These are phyloP conservation scores for Globisporangium paddicum DNA, from an alignment of 352 stramenopile species.

Conservation along the genomic window DNA sequence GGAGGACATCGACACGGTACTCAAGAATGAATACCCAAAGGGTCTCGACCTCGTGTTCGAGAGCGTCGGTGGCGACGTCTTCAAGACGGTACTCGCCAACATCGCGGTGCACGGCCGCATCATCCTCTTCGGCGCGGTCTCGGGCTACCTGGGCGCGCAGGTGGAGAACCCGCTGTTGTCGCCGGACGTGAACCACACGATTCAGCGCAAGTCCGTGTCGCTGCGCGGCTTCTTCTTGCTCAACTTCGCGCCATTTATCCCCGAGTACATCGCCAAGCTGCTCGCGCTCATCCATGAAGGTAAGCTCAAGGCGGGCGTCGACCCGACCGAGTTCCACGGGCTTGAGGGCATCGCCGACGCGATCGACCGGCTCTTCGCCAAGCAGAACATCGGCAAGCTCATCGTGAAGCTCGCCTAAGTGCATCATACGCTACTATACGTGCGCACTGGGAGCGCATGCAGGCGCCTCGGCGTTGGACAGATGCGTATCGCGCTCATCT, in stretches of 20 bases:
- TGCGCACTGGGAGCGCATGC: neutral
- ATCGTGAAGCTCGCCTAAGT: conserved; percentile 36
- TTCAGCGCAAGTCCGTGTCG: conserved; percentile 22
- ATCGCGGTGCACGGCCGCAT: conserved; percentile 26
- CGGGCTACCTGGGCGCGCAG: conserved; percentile 41
- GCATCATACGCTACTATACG: neutral
- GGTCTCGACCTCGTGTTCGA: conserved; percentile 46
- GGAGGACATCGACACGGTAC: conserved; percentile 33
- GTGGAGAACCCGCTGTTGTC: conserved; percentile 1
- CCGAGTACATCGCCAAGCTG: conserved; percentile 34
- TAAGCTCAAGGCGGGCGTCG: conserved; percentile 35
- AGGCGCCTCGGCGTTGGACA: neutral
- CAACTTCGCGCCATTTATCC: conserved; percentile 26
- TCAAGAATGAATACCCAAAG: conserved; percentile 41
- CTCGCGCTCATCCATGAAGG: conserved; percentile 34
- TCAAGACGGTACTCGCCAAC: conserved; percentile 25
- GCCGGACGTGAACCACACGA: conserved; percentile 3
- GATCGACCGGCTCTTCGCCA: conserved; percentile 47
- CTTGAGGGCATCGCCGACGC: conserved; percentile 47
- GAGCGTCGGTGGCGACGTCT: conserved; percentile 38
- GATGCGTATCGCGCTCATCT: neutral
- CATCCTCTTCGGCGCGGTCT: conserved; percentile 36
- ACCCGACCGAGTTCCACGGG: conserved; percentile 29
- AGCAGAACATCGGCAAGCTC: conserved; percentile 59
- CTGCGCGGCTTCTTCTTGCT: conserved; percentile 31